Conservation (phyloP, 2,329 filamentous ascomycete species). For the Paraconiothyrium sp. region DNA sequence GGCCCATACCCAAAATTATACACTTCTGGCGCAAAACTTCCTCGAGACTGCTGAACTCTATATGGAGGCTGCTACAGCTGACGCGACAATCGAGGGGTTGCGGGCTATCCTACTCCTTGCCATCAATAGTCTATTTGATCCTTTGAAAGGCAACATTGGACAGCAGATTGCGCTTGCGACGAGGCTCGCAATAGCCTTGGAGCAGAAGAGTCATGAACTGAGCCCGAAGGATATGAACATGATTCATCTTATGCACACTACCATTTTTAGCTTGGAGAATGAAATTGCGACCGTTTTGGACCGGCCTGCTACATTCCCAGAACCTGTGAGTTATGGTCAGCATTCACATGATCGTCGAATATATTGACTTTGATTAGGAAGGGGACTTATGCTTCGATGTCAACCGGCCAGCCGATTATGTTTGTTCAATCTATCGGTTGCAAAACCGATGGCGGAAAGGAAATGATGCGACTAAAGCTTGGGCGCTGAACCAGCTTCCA, state of each 20-base stretch:
- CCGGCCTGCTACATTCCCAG: conserved; percentile 46
- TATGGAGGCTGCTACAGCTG: conserved; percentile 44
- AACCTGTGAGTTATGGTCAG: conserved; percentile 35
- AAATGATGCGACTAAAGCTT: conserved; percentile 30
- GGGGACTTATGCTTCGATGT: conserved; percentile 41
- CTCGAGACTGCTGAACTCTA: conserved; percentile 43
- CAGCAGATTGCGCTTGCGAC: conserved; percentile 49
- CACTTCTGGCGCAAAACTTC: conserved; percentile 36
- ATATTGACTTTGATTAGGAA: conserved; percentile 31
- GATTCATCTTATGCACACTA: conserved; percentile 45
- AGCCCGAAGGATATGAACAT: conserved; percentile 30
- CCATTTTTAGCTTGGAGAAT: conserved; percentile 49
- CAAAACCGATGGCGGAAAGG: conserved; percentile 49
- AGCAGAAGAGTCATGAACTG: conserved; percentile 40
- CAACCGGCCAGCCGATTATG: conserved; percentile 39
- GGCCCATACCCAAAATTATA: conserved; percentile 42
- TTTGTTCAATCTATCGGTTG: conserved; percentile 47
- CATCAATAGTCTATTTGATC: conserved; percentile 49
- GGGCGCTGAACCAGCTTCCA: conserved; percentile 37
- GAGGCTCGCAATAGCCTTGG: conserved; percentile 44
- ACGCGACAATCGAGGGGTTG: conserved; percentile 43
- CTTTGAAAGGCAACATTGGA: conserved; percentile 45
- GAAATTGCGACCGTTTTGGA: conserved; percentile 47
- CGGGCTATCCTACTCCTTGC: conserved; percentile 45
- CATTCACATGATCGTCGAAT: not conserved